These are phyloP conservation scores for Flaveria trinervia DNA, from an alignment of 129 eudicot species.

Conservation along the genomic window DNA sequence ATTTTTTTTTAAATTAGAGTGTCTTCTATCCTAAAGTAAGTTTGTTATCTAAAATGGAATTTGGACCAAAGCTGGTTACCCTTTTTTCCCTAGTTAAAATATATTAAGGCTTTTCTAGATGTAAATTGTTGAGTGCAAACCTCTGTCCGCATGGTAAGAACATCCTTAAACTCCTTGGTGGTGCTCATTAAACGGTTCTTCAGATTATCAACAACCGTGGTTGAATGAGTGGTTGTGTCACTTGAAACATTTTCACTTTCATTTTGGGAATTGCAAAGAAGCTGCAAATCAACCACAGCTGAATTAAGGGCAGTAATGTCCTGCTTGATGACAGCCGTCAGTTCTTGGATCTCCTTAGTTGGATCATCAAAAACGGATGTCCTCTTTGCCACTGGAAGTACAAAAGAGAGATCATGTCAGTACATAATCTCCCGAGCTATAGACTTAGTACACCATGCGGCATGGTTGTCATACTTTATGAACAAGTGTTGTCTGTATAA, in stretches of 20 bases:
- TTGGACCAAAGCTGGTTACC: not conserved
- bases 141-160: conserved; percentile 95
- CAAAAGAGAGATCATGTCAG: conserved; percentile 1
- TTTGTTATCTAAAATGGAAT: not conserved
- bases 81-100: not conserved
- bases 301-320: conserved; percentile 9
- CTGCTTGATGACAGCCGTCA: conserved; percentile 12
- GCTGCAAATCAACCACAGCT: conserved; percentile 2
- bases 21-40: not conserved
- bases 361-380: conserved; percentile 2
- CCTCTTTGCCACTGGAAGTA: conserved; percentile 10
- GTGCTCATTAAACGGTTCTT: conserved; percentile 79
- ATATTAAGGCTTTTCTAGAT: conserved; percentile 1
- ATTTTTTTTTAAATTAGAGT: not conserved
- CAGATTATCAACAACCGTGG: conserved; percentile 80
- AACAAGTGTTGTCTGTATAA: not conserved
- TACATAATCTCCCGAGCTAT: not conserved
- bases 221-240: conserved; percentile 75
- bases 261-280: conserved; percentile 42
- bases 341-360: conserved; percentile 13
- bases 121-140: conserved; percentile 32
- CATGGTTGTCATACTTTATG: not conserved
- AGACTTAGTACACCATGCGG: not conserved
- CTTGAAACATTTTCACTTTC: conserved; percentile 65
- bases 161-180: conserved; percentile 88